Evolutionary conservation across 2,329 filamentous ascomycete genomes (phyloP).

Genomic region (Paecilomyces sp.): DNA sequence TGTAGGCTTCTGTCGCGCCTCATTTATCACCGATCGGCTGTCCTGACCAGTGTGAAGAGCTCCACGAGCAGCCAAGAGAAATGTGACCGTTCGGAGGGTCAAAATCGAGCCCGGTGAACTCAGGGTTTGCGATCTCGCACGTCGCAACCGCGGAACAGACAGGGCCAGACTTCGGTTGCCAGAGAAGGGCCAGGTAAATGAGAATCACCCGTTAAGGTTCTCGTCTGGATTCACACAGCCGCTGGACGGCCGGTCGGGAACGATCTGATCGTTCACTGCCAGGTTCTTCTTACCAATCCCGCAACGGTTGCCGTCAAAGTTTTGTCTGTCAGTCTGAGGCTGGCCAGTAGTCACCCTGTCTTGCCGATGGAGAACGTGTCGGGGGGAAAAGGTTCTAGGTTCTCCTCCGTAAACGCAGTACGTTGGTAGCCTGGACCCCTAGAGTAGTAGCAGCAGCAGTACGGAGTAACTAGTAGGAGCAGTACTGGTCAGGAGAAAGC

Average conservation of each 20-base stretch:
- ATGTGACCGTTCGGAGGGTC: not conserved
- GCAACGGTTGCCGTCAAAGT: not conserved
- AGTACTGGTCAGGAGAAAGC: not conserved
- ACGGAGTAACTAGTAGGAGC: too few relatives aligned
- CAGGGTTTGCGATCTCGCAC: not conserved
- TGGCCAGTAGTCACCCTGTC: not conserved
- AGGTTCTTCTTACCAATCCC: not conserved
- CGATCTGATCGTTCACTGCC: not conserved
- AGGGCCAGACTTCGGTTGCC: not conserved
- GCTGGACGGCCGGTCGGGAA: not conserved
- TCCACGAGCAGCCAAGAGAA: not conserved
- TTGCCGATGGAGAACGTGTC: too few relatives aligned
- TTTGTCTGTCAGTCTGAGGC: not conserved
- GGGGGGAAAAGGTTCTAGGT: too few relatives aligned
- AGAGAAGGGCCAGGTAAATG: not conserved
- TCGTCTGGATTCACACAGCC: not conserved
- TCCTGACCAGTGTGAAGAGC: not conserved
- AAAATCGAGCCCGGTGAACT: not conserved
- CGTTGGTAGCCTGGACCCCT: too few relatives aligned
- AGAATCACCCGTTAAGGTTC: not conserved
- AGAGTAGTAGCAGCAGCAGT: too few relatives aligned
- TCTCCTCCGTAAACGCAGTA: too few relatives aligned
- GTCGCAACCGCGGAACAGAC: not conserved
- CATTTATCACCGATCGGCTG: not conserved
- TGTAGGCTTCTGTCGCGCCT: not conserved